phyloP scores from a whole-genome alignment of 2,329 filamentous ascomycete species.

The Aaosphaeria arxii region DNA sequence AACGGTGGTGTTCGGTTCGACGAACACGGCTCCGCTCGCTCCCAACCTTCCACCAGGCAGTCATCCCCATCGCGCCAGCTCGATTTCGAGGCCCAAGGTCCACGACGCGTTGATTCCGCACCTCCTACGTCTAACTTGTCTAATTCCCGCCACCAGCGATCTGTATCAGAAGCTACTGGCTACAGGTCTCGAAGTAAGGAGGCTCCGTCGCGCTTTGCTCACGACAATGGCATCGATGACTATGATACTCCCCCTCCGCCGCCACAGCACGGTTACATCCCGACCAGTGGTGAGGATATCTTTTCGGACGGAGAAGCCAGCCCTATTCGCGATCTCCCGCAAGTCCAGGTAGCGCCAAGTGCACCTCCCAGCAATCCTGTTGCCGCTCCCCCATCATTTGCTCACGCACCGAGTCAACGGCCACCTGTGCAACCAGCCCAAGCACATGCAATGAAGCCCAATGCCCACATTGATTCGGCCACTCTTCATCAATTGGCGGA shows the following conservation, averaged over 20 bases:
- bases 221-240: constrained; percentile 33
- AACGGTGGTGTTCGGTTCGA: constrained; percentile 41
- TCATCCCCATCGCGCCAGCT: constrained; percentile 38
- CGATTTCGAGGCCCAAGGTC: constrained; percentile 20
- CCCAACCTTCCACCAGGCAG: constrained; percentile 44
- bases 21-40: constrained; percentile 40
- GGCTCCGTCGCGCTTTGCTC: constrained; percentile 39
- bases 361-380: constrained; percentile 68
- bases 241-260: constrained; percentile 33
- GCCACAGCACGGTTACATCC: constrained; percentile 7
- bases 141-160: constrained; percentile 44
- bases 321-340: constrained; percentile 25
- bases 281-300: constrained; percentile 26
- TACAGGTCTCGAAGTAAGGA: constrained; percentile 42
- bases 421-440: constrained; percentile 70
- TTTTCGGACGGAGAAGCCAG: constrained; percentile 21
- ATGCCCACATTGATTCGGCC: constrained; percentile 76
- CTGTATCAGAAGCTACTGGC: constrained; percentile 47
- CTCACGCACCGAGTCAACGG: constrained; percentile 68
- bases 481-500: constrained; percentile 79
- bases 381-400: constrained; percentile 72
- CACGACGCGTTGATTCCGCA: constrained; percentile 44
- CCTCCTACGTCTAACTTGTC: constrained; percentile 27
- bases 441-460: constrained; percentile 75
- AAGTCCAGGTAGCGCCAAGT: constrained; percentile 33